Percentiles rank a stretch among this genome's conserved stretches.
These are phyloP conservation scores for Xylariaceae sp. DNA, from an alignment of 2,329 filamentous ascomycete species.

Conservation along the genomic window DNA sequence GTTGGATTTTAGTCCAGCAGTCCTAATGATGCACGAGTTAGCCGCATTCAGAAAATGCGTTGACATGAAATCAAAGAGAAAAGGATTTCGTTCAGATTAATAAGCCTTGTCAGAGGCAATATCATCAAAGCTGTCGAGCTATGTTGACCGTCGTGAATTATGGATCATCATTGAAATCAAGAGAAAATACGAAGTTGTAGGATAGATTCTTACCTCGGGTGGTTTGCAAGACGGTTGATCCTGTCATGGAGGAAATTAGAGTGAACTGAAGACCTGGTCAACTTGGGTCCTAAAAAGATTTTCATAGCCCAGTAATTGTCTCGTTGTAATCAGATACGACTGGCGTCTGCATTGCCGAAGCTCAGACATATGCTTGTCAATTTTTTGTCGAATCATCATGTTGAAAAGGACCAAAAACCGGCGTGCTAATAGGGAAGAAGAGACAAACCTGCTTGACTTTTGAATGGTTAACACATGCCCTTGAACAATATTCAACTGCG, in stretches of 20 bases:
- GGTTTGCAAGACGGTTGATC: background rate
- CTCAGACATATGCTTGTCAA: constrained; percentile 99
- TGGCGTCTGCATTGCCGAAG: constrained; percentile 50
- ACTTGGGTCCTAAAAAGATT: too few relatives aligned
- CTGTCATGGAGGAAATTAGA: too few relatives aligned
- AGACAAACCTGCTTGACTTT: constrained; percentile 14
- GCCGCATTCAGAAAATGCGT: background rate
- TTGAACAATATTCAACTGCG: background rate
- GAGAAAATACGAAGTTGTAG: constrained; percentile 7
- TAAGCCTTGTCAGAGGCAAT: constrained; percentile 71
- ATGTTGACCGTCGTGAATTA: constrained; percentile 87
- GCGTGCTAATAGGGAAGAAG: constrained; percentile 1
- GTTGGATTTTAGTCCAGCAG: too few relatives aligned
- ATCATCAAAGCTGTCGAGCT: constrained; percentile 73
- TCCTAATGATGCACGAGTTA: too few relatives aligned
- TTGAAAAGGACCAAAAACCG: constrained; percentile 26
- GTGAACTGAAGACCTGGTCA: too few relatives aligned
- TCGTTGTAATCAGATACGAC: constrained; percentile 42
- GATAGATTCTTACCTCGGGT: constrained; percentile 17
- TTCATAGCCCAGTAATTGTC: constrained; percentile 7
- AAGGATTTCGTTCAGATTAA: constrained; percentile 23
- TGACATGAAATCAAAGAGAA: constrained; percentile 28
- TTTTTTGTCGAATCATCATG: constrained; percentile 80
- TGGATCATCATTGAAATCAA: constrained; percentile 61
- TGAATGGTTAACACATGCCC: constrained; percentile 10